A percentile compares a stretch with the other conserved stretches of the same genome.
phyloP scores from a whole-genome alignment of 2,329 filamentous ascomycete genomes.

The Bipolaris gigantea region DNA sequence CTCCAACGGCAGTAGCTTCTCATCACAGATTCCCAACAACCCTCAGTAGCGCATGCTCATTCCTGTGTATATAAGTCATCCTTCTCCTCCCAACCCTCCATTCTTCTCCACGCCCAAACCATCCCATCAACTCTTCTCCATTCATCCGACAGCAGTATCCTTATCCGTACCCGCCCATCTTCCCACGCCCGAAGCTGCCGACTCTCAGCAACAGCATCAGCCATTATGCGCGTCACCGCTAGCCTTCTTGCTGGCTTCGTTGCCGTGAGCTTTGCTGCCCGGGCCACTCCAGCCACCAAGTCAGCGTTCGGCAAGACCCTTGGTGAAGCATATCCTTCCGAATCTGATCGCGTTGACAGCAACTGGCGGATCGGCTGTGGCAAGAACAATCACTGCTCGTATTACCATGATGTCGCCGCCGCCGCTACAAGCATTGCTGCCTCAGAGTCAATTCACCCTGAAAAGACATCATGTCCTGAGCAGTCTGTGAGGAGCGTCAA shows the following conservation, averaged over 20 bases:
- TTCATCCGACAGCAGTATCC: conserved; percentile 11
- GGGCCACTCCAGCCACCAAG: conserved; percentile 1
- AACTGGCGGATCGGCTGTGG: conserved; percentile 15
- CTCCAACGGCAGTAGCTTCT: conserved; percentile 1
- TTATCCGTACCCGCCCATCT: conserved; percentile 6
- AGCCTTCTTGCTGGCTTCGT: conserved; percentile 16
- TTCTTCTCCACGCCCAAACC: conserved; percentile 14
- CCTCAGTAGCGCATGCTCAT: background rate
- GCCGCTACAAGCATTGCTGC: background rate
- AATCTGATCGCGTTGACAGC: background rate
- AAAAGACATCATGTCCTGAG: background rate
- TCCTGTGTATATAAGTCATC: conserved; percentile 9
- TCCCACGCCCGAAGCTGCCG: background rate
- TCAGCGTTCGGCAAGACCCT: background rate
- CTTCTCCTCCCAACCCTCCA: conserved; percentile 2
- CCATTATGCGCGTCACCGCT: conserved; percentile 12
- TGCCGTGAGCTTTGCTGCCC: conserved; percentile 10
- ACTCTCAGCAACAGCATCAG: background rate
- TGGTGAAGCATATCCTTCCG: background rate
- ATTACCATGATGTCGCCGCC: background rate
- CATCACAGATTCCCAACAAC: background rate
- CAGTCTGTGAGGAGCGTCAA: background rate
- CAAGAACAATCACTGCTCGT: conserved; percentile 8
- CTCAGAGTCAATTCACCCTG: background rate
- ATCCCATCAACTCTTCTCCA: conserved; percentile 13